These are phyloP conservation scores for Lentithecium fluviatile DNA, from an alignment of 495 filamentous ascomycete genomes.

Conservation along the genomic window DNA sequence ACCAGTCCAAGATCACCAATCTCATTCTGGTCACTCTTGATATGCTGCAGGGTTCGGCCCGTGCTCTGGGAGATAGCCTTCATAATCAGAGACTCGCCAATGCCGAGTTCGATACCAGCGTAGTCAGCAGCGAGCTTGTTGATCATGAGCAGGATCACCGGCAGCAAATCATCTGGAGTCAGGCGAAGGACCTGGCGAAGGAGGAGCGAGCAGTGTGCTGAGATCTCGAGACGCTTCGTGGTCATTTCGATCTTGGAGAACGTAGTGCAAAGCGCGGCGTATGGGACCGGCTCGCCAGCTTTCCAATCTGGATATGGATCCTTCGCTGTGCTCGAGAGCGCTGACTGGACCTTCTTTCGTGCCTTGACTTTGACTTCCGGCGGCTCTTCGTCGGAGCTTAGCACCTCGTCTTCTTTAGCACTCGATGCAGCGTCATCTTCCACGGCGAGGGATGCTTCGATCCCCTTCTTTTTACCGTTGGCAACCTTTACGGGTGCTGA, in stretches of 20 bases:
- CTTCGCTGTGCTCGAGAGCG: conserved; percentile 61
- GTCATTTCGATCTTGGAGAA: conserved; percentile 94
- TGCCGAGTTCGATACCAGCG: conserved; percentile 90
- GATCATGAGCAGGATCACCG: conserved; percentile 91
- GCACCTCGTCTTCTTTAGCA: conserved; percentile 28
- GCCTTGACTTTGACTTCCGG: conserved; percentile 73
- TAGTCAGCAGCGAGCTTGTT: conserved; percentile 98
- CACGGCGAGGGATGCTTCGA: not conserved
- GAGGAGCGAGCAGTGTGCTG: conserved; percentile 84
- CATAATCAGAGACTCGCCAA: conserved; percentile 97
- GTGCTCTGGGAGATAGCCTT: conserved; percentile 95
- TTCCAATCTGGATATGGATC: conserved; percentile 96
- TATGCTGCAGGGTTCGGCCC: conserved; percentile 78
- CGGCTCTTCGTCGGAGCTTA: conserved; percentile 60
- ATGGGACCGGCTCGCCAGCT: conserved; percentile 81
- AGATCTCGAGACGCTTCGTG: conserved; percentile 81
- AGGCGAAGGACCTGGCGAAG: conserved; percentile 88
- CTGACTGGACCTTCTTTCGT: conserved; percentile 79
- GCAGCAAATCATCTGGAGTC: conserved; percentile 82
- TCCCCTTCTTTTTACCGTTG: conserved; percentile 16
- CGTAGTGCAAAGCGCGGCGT: conserved; percentile 89
- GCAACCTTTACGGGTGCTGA: conserved; percentile 4
- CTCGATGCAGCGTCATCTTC: conserved; percentile 3
- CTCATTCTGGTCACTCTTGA: conserved; percentile 92
- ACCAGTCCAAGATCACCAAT: conserved; percentile 94